Base-by-base conservation (phyloP, 345 rosid genomes). In the Murraya paniculata region DNA sequence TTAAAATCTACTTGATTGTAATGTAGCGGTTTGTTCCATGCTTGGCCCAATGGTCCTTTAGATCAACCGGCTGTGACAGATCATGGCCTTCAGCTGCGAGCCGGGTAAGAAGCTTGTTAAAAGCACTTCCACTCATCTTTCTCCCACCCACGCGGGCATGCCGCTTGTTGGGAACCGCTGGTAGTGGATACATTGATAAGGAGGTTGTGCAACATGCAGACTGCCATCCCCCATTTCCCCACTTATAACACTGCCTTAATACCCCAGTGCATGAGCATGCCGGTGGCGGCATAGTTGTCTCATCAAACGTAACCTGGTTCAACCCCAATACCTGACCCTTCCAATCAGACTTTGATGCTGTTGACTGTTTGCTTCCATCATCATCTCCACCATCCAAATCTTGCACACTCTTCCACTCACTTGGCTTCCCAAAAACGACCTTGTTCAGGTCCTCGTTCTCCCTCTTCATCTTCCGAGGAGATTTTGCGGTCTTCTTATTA, bases 171-270 rank as follows among this genome's bases (percentile, higher is more conserved):
- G 98, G 98, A 72, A 91, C 85, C 1, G 95, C 88, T 0, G 98
- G 99, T 36, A 96, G 85, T 1, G 99, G 99, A 73, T 94, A 81
- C 91, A 92, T 83, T 11, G 99, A 96, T 64, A 96, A 68, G 28
- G 91, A 85, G 66, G 97, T 96, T 6, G 99, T 96, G 95, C 99
- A 96, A 72, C 99, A 96, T 1, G 99, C 89, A 61, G 99, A 96
- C 72, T 96, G 98, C 99, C 99, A 96, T 11, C 99, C 99, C 35
- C 99, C 98, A 55, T 86, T 96, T 6, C 99, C 99, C 99, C 99
- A 96, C 84, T 96, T 96, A 83, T 96, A 96, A 90, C 98, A 96
- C 77, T 96, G 99, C 82, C 98, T 90, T 9, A 89, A 83, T 22
- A 82, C 55, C 58, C 98, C 98, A 2, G 99, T 96, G 86, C 99